Percentiles rank a stretch among this genome's conserved stretches.
phyloP scores from a whole-genome alignment of 2,329 filamentous ascomycete genomes.

The Microdochium nivale region DNA sequence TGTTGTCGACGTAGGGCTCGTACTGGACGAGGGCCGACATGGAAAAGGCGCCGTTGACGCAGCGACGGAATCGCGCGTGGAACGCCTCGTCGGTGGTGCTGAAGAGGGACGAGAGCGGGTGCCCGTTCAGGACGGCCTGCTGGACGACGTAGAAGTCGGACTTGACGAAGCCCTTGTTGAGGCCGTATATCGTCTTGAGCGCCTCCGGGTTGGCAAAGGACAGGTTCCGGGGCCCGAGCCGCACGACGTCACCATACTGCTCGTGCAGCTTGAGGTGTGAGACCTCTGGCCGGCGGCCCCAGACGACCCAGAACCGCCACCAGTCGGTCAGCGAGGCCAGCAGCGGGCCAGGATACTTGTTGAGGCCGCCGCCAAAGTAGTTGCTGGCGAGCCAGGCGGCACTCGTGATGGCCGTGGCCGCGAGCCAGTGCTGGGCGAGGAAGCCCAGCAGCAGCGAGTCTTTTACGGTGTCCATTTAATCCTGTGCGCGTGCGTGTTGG shows the following conservation, averaged over 20 bases:
- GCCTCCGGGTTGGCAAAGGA: slow-evolving; percentile 68
- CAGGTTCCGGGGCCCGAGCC: slow-evolving; percentile 64
- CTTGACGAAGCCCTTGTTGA: slow-evolving; percentile 77
- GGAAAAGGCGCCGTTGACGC: slow-evolving; percentile 67
- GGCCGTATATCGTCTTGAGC: slow-evolving; percentile 67
- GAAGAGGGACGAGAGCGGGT: slow-evolving; percentile 63
- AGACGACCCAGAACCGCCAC: slow-evolving; percentile 68
- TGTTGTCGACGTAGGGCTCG: slow-evolving; percentile 72
- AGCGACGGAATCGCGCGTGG: slow-evolving; percentile 66
- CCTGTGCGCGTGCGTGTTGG: background rate
- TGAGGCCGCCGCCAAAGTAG: slow-evolving; percentile 47
- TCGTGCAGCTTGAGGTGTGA: slow-evolving; percentile 62
- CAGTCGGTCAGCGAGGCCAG: slow-evolving; percentile 61
- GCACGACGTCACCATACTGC: slow-evolving; percentile 65
- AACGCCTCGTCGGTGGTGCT: slow-evolving; percentile 67
- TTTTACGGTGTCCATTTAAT: slow-evolving; percentile 17
- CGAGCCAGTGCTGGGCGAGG: slow-evolving; percentile 33
- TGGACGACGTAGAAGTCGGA: slow-evolving; percentile 78
- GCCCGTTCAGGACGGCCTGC: slow-evolving; percentile 61
- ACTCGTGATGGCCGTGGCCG: slow-evolving; percentile 21
- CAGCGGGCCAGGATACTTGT: slow-evolving; percentile 64
- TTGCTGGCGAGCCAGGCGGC: slow-evolving; percentile 36
- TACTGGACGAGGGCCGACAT: slow-evolving; percentile 73
- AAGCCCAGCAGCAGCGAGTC: slow-evolving; percentile 23
- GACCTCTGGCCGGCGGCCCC: slow-evolving; percentile 52